Evolutionary conservation across 306 rosid genomes (phyloP), one percentile per base, ranked within the genome.

Genomic region (Cucurbita maxima): DNA sequence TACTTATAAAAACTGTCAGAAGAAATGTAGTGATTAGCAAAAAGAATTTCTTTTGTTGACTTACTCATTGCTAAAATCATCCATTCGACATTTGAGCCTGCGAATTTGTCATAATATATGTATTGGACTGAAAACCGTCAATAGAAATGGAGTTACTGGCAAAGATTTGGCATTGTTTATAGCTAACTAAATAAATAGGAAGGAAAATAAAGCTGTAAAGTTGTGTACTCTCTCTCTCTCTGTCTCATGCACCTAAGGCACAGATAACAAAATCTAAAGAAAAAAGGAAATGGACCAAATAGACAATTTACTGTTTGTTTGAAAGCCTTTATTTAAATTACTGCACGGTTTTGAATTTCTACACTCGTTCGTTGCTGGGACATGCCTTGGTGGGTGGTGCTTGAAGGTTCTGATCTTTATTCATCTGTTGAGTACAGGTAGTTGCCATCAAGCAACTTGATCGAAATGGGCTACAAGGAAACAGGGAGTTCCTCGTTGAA

Each of bases 391-490:
- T 70, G 20, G 18, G 44, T 70, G 58, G 16, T 77, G 62, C 54
- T 25, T 30, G 41, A 48, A 70, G 36, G 64, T n/a, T 52, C 77
- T 77, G 73, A 76, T 67, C 40, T 52, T 63, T 44, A 40, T 56
- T 41, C 16, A 51, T 38, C 62, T 76, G 40, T 58, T 78, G 73
- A 43, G 45, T 83, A 75, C 77, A 85, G 88, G 81, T 74, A 62
- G 88, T 78, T 56, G 88, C 88, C 41, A 85, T 85, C 77, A 85
- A 85, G 63, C 82, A 85, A 74, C 88, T 85, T 73, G 88, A 85
- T 78, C 85, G 84, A 61, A 85, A 82, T 69, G 88, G 88, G 71
- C 86, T 85, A 61, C 86, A 85, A 80, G 88, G 88, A 74, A 85
- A 85, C 81, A 82, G 88, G 73, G 88, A 85, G 76, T 82, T 85